Base-by-base conservation (phyloP, 176 grass and related monocot genomes). In the Areca catechu region DNA sequence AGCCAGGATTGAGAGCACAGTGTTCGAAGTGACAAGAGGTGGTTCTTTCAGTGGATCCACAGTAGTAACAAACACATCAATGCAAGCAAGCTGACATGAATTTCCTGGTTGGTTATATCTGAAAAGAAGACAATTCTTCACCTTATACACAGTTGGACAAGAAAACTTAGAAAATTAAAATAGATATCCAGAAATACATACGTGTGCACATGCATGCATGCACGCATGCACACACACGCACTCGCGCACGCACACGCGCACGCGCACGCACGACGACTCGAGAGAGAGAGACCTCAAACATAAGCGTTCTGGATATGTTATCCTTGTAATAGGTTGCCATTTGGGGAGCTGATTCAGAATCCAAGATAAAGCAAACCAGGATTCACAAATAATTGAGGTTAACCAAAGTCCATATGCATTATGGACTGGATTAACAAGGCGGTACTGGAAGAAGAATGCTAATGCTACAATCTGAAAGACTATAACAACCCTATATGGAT, bases 261-360 rank as follows among this genome's bases (percentile, higher is more conserved):
- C 23, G 49, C 20, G 7, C 16, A 61, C 5, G 19, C 37, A 57
- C n/a, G n/a, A n/a, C n/a, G n/a, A n/a, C n/a, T n/a, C n/a, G 25
- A 27, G 25, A 9, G 30, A 34, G 25, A 90, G 77, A 3, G 92
- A 43, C 34, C 34, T 43, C 34, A 43, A 43, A 43, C 34, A 10
- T 43, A 43, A 43, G 24, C 88, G 84, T 67, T 92, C 93, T 22
- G 92, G 88, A 78, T 98, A 98, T 15, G 93, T 98, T 76, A 89
- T 88, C 1, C 93, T 73, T 48, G 92, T 84, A 57, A 98, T 98
- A 16, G 93, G 93, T 56, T 78, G 89, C 93, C 88, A 92, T 72
- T 98, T 98, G 59, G 93, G 93, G 81, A 98, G 92, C 71, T 98
- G 88, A 65, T 98, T 87, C 18, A 98, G 84, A 58, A 98, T 92